A percentile compares a stretch with the other conserved stretches of the same genome.
Evolutionary conservation across 2,329 filamentous ascomycete genomes (phyloP).

Genomic region (Cercospora brassicicola): DNA sequence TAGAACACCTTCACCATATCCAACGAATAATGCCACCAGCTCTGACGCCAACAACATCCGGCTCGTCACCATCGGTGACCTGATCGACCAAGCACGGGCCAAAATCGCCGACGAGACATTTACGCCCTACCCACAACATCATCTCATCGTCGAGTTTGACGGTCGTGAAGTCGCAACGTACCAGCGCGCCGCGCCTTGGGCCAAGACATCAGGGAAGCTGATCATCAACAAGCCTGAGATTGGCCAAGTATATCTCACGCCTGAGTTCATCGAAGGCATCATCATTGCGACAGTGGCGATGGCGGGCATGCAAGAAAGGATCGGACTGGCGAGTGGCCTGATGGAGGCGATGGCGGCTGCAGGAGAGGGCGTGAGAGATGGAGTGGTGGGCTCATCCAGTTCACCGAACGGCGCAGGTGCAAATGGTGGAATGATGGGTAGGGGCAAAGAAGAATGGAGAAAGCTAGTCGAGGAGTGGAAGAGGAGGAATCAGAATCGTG

Average conservation of each 20-base stretch:
- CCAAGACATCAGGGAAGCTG: constrained; percentile 6
- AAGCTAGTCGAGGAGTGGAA: neutral
- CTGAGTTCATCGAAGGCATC: constrained; percentile 19
- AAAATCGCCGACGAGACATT: constrained; percentile 12
- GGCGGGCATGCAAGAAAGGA: constrained; percentile 19
- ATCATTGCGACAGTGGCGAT: constrained; percentile 16
- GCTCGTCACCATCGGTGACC: constrained; percentile 15
- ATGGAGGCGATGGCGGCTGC: constrained; percentile 7
- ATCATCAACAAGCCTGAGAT: constrained; percentile 6
- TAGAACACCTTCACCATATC: neutral
- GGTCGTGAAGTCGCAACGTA: constrained; percentile 11
- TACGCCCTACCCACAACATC: constrained; percentile 12
- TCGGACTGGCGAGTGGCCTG: constrained; percentile 9
- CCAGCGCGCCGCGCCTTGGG: constrained; percentile 12
- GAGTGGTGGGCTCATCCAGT: neutral
- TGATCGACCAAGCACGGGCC: constrained; percentile 11
- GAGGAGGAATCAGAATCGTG: neutral
- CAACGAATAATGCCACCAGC: neutral
- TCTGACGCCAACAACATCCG: neutral
- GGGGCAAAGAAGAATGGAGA: neutral
- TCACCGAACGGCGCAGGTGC: neutral
- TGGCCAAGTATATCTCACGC: neutral
- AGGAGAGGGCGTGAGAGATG: neutral
- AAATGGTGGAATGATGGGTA: neutral
- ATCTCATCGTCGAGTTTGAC: constrained; percentile 13